A percentile compares a stretch with the other conserved stretches of the same genome.
Conservation (phyloP, 2,329 filamentous ascomycete species). For the Colletotrichum lupini region DNA sequence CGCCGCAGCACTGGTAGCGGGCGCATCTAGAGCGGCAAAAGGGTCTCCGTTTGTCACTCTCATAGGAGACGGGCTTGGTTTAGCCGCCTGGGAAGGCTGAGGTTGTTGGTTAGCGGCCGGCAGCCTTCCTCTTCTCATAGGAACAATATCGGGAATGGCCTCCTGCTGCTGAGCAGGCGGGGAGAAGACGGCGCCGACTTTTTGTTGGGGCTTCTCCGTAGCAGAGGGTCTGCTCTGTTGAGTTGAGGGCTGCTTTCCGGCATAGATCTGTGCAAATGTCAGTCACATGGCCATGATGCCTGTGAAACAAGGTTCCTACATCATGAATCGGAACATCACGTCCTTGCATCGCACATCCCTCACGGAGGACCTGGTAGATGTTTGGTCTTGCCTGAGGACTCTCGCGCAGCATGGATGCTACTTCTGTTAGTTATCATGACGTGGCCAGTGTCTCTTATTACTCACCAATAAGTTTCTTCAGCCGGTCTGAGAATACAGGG, state of each 20-base stretch:
- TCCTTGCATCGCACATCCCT: constrained; percentile 90
- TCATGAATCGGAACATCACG: constrained; percentile 89
- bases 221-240: constrained; percentile 62
- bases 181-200: constrained; percentile 84
- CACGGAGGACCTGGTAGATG: constrained; percentile 91
- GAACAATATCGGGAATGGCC: constrained; percentile 86
- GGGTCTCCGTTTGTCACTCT: constrained; percentile 81
- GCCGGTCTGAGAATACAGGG: constrained; percentile 86
- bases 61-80: constrained; percentile 75
- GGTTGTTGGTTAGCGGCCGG: constrained; percentile 47
- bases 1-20: constrained; percentile 55
- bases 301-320: constrained; percentile 62
- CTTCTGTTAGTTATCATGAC: constrained; percentile 37
- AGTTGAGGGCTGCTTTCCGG: constrained; percentile 72
- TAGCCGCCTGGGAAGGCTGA: constrained; percentile 59
- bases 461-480: constrained; percentile 89
- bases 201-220: constrained; percentile 62
- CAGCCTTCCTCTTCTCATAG: constrained; percentile 90
- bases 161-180: constrained; percentile 78
- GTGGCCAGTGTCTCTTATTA: not conserved
- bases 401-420: constrained; percentile 91
- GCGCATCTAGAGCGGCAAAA: constrained; percentile 87
- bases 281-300: constrained; percentile 18
- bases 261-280: constrained; percentile 73
- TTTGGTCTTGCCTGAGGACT: constrained; percentile 83